Evolutionary conservation across 2,329 filamentous ascomycete genomes (phyloP), one percentile per base, ranked within the genome.

Genomic region (Fusarium tupiense): DNA sequence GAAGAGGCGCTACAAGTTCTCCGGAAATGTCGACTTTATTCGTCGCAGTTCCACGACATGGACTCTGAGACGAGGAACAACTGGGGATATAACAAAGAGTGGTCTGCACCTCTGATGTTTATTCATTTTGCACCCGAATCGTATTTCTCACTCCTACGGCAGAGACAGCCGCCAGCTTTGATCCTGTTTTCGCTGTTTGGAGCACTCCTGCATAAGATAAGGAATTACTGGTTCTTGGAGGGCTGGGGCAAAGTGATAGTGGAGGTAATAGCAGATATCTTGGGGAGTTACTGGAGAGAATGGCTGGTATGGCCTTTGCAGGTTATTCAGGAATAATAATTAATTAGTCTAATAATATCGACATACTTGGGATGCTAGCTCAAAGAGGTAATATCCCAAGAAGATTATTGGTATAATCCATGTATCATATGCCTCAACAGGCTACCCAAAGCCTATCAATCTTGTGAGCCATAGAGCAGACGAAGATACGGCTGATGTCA

Each of bases 401-500:
- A 35, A 4, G 33, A 35, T 35, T 16, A 16, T 35, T 35, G 14
- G 14, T 16, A 8, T 35, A 0, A 35, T 9, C 8, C 1, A 35
- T 35, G 3, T 35, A 35, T 35, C 33, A 17, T 35, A 8, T 4
- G 33, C 33, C 33, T 35, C 16, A 9, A 35, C 8, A 35, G 33
- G 33, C 16, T 35, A 35, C 16, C 33, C 14, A 35, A 35, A 35
- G 8, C 8, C 33, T 8, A 35, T 35, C 33, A 35, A 35, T 35
- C 33, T 35, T 4, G 33, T 35, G 33, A 8, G 8, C 33, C 33
- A 35, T 17, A 0, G 1, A 35, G 33, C 3, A 1, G 33, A 4
- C 8, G 14, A 35, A 17, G 14, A 35, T 9, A 17, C 17, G 33
- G 33, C 33, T 2, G 0, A 8, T 35, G 0, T 2, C 8, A 35